Evolutionary conservation across 495 filamentous ascomycete species (phyloP).

Genomic region (Penicillium paradoxum): DNA sequence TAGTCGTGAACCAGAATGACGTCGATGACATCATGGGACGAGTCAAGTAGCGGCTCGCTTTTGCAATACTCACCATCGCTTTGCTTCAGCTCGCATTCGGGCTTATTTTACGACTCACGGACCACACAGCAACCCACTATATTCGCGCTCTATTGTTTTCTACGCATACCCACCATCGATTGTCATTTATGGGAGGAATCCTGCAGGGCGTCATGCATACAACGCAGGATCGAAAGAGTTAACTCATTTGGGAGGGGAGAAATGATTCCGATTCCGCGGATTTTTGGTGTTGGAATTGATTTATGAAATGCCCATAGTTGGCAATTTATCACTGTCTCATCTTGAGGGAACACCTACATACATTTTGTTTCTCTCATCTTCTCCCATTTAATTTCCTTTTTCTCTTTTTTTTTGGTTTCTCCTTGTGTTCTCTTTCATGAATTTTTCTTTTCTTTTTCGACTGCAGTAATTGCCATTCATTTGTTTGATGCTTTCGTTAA

Average conservation of each 20-base stretch:
- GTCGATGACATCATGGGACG: constrained; percentile 75
- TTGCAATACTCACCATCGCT: not conserved
- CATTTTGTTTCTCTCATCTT: not conserved
- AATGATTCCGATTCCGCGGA: not conserved
- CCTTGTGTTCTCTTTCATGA: not conserved
- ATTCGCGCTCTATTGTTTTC: constrained; percentile 17
- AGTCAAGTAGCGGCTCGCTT: constrained; percentile 22
- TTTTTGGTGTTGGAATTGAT: not conserved
- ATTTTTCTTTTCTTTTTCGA: not conserved
- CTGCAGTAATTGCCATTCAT: not conserved
- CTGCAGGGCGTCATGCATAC: constrained; percentile 23
- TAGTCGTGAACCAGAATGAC: constrained; percentile 86
- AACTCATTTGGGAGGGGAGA: not conserved
- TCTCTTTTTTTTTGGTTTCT: not conserved
- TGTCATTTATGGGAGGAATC: constrained; percentile 22
- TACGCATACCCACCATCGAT: constrained; percentile 26
- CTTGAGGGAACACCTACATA: not conserved
- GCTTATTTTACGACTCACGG: constrained; percentile 23
- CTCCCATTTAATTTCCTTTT: not conserved
- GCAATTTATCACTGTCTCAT: not conserved
- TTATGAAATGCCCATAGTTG: not conserved
- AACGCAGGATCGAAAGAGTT: constrained; percentile 15
- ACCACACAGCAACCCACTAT: constrained; percentile 12
- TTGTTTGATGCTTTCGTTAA: constrained; percentile 1
- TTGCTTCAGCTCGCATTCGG: not conserved